A percentile compares a stretch with the other conserved stretches of the same genome.
Conservation (phyloP, 2,329 filamentous ascomycete genomes). For the Nectriaceae sp. region DNA sequence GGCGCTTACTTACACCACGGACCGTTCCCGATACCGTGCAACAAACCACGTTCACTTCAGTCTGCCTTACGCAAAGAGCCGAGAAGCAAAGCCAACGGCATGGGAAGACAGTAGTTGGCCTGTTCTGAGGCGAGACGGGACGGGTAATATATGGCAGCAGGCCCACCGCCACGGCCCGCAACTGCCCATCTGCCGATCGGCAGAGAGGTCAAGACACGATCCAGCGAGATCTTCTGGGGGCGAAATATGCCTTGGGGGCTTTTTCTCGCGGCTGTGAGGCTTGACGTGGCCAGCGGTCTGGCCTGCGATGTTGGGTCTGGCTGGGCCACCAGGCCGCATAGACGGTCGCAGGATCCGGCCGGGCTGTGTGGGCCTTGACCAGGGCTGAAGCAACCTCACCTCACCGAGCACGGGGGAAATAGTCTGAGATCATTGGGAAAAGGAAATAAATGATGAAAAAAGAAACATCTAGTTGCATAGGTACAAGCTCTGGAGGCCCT, state of each 20-base stretch:
- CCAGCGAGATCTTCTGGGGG: too few relatives aligned
- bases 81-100: neutral
- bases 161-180: neutral
- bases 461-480: neutral
- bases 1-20: conserved; percentile 6
- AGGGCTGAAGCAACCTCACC: conserved; percentile 25
- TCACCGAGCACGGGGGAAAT: neutral
- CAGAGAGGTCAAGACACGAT: neutral
- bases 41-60: neutral
- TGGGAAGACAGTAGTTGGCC: neutral
- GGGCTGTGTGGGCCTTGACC: conserved; percentile 20
- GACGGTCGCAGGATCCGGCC: conserved; percentile 14
- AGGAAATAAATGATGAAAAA: neutral
- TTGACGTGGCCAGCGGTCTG: too few relatives aligned
- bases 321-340: too few relatives aligned
- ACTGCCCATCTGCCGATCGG: neutral
- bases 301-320: too few relatives aligned
- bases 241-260: neutral
- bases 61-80: neutral
- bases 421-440: neutral
- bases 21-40: conserved; percentile 16
- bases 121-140: neutral
- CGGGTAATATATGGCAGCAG: neutral
- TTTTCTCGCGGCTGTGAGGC: conserved; percentile 1
- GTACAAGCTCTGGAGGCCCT: neutral